Conservation (phyloP, 2,329 filamentous ascomycete genomes). For the Stylonectria norvegica region DNA sequence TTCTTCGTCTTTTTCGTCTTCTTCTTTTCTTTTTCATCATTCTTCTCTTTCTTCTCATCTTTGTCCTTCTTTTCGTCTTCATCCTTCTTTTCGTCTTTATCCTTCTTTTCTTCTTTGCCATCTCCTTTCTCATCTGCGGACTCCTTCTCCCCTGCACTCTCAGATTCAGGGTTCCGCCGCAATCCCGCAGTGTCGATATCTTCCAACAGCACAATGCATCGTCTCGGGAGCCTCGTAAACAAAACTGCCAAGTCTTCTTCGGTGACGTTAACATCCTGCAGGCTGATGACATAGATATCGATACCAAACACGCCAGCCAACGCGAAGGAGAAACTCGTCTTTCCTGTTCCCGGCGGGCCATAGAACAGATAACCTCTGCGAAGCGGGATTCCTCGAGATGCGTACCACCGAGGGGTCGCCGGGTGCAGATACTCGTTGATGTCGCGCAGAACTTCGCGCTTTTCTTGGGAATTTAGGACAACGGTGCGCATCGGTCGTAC, state of each 20-base stretch:
- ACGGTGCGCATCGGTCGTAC: conserved; percentile 72
- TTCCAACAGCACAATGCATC: conserved; percentile 65
- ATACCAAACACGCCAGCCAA: conserved; percentile 64
- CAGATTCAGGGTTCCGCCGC: conserved; percentile 38
- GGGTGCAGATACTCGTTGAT: conserved; percentile 78
- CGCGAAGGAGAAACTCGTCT: conserved; percentile 65
- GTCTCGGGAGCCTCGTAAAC: conserved; percentile 58
- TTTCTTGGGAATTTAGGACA: conserved; percentile 65
- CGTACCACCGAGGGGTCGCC: conserved; percentile 67
- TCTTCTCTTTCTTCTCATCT: conserved; percentile 10
- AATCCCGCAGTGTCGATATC: conserved; percentile 67
- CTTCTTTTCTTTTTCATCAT: conserved; percentile 26
- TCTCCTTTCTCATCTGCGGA: conserved; percentile 14
- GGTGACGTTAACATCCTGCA: conserved; percentile 55
- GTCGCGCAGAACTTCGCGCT: conserved; percentile 63
- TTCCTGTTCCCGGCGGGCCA: conserved; percentile 72
- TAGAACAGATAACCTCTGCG: conserved; percentile 75
- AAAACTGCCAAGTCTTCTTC: conserved; percentile 59
- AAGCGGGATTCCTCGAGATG: conserved; percentile 70
- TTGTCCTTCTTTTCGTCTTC: conserved; percentile 5
- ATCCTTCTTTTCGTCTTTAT: conserved; percentile 12
- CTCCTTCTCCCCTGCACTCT: conserved; percentile 23
- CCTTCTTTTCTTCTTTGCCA: conserved; percentile 4
- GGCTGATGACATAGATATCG: conserved; percentile 60
- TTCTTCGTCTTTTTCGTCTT: conserved; percentile 22